Percentiles rank a stretch among this genome's conserved stretches.
These are phyloP conservation scores for Crucibulum laeve DNA, from an alignment of 768 basidiomycete genomes.

Conservation along the genomic window DNA sequence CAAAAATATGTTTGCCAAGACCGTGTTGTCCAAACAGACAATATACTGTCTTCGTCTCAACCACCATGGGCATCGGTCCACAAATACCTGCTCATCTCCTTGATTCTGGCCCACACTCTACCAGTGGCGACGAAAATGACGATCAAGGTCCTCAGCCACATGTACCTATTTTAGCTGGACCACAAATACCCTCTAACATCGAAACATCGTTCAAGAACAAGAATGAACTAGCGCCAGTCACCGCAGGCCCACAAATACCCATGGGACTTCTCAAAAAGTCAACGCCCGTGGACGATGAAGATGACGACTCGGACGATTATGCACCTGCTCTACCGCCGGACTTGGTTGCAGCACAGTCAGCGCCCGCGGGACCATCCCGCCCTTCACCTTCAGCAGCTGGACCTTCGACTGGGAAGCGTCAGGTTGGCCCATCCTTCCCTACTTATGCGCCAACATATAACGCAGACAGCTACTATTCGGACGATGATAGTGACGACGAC, in stretches of 20 bases:
- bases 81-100: conserved; percentile 48
- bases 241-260: conserved; percentile 21
- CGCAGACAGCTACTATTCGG: conserved; percentile 27
- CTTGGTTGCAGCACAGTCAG: conserved; percentile 40
- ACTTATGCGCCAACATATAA: conserved; percentile 29
- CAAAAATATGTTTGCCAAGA: no score
- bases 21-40: no score
- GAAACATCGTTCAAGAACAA: conserved; percentile 4
- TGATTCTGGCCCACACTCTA: conserved; percentile 2
- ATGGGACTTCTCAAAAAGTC: conserved; percentile 18
- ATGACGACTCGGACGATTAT: conserved; percentile 61
- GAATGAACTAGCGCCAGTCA: conserved; percentile 1
- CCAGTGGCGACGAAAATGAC: conserved; percentile 16
- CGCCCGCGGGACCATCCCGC: conserved; percentile 21
- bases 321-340: conserved; percentile 75
- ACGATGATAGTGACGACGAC: conserved; percentile 71
- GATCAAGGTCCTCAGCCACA: conserved; percentile 9
- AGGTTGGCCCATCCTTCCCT: conserved; percentile 53
- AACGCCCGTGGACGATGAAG: conserved; percentile 11
- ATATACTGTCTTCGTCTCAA: no score
- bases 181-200: conserved; percentile 2
- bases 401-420: conserved; percentile 26
- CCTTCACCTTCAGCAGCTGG: conserved; percentile 11
- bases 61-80: conserved; percentile 54
- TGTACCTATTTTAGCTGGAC: neutral